These are phyloP conservation scores for Trichaptum fuscoviolaceum DNA, from an alignment of 768 basidiomycete species.

Conservation along the genomic window DNA sequence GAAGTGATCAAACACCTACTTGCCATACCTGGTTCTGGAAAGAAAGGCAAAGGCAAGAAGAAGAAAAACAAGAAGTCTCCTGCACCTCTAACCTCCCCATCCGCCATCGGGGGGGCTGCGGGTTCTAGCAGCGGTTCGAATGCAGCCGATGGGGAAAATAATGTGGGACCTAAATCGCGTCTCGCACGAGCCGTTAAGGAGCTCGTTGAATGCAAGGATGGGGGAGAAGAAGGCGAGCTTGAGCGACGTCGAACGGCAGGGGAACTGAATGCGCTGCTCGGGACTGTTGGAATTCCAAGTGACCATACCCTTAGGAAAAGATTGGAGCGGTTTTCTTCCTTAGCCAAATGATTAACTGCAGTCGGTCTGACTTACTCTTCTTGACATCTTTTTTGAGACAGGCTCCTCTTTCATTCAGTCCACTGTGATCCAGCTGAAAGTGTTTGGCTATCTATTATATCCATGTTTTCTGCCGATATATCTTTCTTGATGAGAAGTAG, in stretches of 20 bases:
- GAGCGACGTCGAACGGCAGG: slow-evolving; percentile 41
- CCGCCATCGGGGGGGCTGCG: slow-evolving; percentile 4
- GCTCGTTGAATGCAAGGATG: slow-evolving; percentile 49
- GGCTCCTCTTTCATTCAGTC: not conserved
- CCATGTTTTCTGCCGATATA: too few relatives aligned
- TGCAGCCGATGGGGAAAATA: not conserved
- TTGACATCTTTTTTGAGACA: not conserved
- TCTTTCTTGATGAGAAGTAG: too few relatives aligned
- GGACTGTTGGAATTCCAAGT: slow-evolving; percentile 48
- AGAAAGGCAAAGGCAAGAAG: slow-evolving; percentile 42
- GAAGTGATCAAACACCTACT: slow-evolving; percentile 69
- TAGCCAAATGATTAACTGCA: not conserved
- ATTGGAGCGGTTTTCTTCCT: slow-evolving; percentile 45
- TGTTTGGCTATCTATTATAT: too few relatives aligned
- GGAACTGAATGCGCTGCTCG: slow-evolving; percentile 47
- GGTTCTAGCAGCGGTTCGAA: not conserved
- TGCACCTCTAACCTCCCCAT: slow-evolving; percentile 21
- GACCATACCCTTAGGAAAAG: slow-evolving; percentile 68
- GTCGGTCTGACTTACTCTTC: not conserved
- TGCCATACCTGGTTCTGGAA: slow-evolving; percentile 58
- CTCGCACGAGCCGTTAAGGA: slow-evolving; percentile 64
- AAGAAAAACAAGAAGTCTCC: slow-evolving; percentile 46
- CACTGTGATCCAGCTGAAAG: not conserved
- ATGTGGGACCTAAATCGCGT: slow-evolving; percentile 50
- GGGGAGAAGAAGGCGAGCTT: slow-evolving; percentile 38